Conservation (phyloP, 495 filamentous ascomycete species). For the Neurospora tetrasperma region DNA sequence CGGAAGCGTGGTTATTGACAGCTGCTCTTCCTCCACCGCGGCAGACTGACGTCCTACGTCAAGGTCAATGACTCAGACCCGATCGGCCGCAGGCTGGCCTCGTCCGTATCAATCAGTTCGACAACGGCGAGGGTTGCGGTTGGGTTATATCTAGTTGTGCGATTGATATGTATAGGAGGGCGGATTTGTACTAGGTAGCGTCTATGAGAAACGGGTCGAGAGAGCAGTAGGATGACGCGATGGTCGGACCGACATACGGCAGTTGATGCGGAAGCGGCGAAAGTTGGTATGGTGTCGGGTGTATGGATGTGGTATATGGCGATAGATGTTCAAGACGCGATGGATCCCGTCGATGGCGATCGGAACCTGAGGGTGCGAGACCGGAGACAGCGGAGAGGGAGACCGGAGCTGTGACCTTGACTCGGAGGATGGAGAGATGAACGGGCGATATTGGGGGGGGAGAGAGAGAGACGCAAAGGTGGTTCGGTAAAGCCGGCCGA, state of each 20-base stretch:
- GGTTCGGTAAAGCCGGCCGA: background rate
- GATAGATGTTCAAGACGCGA: background rate
- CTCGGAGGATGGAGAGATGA: background rate
- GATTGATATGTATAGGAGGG: background rate
- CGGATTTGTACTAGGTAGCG: background rate
- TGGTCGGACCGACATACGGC: background rate
- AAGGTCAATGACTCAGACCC: constrained; percentile 31
- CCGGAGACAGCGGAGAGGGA: constrained; percentile 1
- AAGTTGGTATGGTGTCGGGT: background rate
- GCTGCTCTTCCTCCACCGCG: constrained; percentile 14
- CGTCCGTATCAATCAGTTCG: background rate
- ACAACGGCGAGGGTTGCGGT: background rate
- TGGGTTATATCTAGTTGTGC: constrained; percentile 2
- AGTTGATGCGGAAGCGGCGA: background rate
- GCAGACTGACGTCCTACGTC: constrained; percentile 29
- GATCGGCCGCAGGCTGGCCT: constrained; percentile 11
- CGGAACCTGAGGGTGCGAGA: background rate
- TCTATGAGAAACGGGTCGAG: background rate
- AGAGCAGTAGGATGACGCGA: background rate
- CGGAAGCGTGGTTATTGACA: background rate
- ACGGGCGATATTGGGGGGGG: background rate
- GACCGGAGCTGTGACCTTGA: background rate
- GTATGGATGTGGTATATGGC: background rate
- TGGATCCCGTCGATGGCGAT: background rate
- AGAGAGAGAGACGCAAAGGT: constrained; percentile 5